These are phyloP conservation scores for Ilex asprella DNA, from an alignment of 257 asterid genomes.

Conservation along the genomic window DNA sequence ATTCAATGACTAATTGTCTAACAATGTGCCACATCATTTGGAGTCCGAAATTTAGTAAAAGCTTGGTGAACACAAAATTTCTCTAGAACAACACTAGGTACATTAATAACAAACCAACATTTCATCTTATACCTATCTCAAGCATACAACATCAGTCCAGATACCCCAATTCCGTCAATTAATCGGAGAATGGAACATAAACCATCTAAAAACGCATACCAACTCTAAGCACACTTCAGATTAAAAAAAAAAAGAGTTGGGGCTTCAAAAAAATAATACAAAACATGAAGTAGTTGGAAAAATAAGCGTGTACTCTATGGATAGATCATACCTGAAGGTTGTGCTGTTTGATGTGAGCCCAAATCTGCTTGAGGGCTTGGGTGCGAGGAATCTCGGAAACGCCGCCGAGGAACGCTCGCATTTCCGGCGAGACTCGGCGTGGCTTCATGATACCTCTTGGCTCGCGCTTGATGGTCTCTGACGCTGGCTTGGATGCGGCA, in stretches of 20 bases:
- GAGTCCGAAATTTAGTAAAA: no score
- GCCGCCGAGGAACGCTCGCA: conserved; percentile 89
- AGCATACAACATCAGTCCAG: no score
- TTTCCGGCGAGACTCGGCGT: conserved; percentile 65
- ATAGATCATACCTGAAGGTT: conserved; percentile 61
- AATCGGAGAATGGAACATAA: no score
- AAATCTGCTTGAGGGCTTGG: conserved; percentile 63
- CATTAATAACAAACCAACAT: no score
- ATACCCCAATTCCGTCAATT: no score
- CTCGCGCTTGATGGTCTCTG: conserved; percentile 65
- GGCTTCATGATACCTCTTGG: conserved; percentile 90
- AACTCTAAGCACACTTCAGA: no score
- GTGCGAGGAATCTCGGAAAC: conserved; percentile 74
- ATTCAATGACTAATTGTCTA: no score
- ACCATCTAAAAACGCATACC: no score
- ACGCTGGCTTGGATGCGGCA: conserved; percentile 48
- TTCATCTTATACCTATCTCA: no score
- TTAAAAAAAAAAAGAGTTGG: neutral
- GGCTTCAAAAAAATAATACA: neutral
- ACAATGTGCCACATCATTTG: no score
- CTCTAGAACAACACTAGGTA: no score
- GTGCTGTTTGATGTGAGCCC: conserved; percentile 71
- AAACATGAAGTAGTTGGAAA: neutral
- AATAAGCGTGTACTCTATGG: neutral
- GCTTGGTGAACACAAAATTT: no score